Base-by-base conservation (phyloP, 352 stramenopile genomes). In the Pelagophyceae sp. region DNA sequence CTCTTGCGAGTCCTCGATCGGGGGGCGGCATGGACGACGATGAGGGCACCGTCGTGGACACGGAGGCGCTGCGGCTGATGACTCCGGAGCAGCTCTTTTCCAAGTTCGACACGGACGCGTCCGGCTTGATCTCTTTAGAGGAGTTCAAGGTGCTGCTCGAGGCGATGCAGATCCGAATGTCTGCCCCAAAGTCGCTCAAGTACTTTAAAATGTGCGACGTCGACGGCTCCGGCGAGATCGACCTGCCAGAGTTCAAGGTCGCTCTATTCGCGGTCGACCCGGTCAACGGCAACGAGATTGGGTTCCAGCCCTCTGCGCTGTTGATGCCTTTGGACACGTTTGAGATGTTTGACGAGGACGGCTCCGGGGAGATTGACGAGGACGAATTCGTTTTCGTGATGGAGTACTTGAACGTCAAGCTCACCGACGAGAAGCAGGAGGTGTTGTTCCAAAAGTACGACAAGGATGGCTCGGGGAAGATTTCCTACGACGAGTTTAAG, bases 401-500 rank as follows among this genome's bases (percentile, higher is more conserved):
- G n/a, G 92, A 97, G 81, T 97, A 95, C 75, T 90, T 97, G 75
- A 88, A 85, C 31, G 88, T 96, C 80, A 80, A 82, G 50, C 88
- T 95, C 29, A 92, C 87, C 27, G 91, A 96, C 72, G 86, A 83
- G 74, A 95, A 96, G 79, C 89, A 95, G 67, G 93, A 97, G 75
- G 81, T 87, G 32, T 82, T 97, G 19, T 97, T 97, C 80, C 87
- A 85, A 38, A 93, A 96, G 70, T 96, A 95, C 81, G 93, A 96
- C 83, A 92, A 89, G 60, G 89, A 97, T 80, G 90, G 90, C 54
- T 93, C 87, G 51, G 92, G 91, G 0, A 90, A 85, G 72, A 96
- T 97, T 72, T 91, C 97, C 29, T 97, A 97, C 82, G 85, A 86
- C 23, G 92, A 97, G 79, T 98, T 98, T 80, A 92, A 92, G 20